Percentiles rank a stretch among this genome's conserved stretches.
These are phyloP conservation scores for Malus hybrid DNA, from an alignment of 331 rosid genomes.

Conservation along the genomic window DNA sequence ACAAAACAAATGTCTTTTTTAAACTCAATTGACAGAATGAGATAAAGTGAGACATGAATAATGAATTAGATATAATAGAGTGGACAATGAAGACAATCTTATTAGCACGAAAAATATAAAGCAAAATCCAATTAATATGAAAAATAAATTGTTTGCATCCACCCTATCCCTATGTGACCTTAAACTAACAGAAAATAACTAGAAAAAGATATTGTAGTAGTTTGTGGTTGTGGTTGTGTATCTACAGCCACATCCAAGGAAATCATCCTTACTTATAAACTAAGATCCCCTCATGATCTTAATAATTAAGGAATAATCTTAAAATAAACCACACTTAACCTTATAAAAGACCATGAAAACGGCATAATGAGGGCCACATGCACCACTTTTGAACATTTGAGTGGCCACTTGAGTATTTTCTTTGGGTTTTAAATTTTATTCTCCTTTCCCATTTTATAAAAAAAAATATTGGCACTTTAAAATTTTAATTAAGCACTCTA, in stretches of 20 bases:
- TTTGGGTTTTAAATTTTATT: constrained; percentile 10
- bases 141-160: background rate
- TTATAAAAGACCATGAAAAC: constrained; percentile 59
- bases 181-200: background rate
- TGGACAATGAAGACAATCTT: background rate
- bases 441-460: constrained; percentile 1
- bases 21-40: too few species aligned
- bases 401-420: constrained; percentile 47
- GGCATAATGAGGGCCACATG: constrained; percentile 55
- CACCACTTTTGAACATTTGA: constrained; percentile 52
- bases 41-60: background rate
- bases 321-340: constrained; percentile 26
- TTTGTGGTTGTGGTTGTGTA: constrained; percentile 14
- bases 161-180: background rate
- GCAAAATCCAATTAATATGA: background rate
- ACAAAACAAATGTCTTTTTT: too few species aligned
- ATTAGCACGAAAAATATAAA: background rate
- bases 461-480: too few species aligned
- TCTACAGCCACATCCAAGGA: constrained; percentile 15
- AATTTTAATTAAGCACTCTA: too few species aligned
- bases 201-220: background rate
- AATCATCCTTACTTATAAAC: constrained; percentile 26
- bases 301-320: constrained; percentile 7
- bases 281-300: constrained; percentile 33
- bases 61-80: background rate